Evolutionary conservation across 192 early-diverging fungal genomes (phyloP).

Genomic region (Gigaspora rosea): DNA sequence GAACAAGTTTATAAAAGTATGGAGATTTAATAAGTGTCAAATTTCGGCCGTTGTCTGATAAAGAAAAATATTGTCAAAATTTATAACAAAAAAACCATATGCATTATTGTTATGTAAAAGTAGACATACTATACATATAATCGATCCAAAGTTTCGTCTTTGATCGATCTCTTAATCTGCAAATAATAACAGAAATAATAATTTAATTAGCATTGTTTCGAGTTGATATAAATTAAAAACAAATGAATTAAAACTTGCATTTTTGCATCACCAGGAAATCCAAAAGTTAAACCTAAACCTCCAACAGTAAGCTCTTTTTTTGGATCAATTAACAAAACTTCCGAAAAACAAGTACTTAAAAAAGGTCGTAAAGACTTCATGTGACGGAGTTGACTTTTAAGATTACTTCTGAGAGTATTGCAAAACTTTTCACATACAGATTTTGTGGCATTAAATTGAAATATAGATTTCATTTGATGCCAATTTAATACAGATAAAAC

Average conservation of each 20-base stretch:
- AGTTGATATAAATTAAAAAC: not conserved
- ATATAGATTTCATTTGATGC: constrained; percentile 88
- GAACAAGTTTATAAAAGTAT: constrained; percentile 86
- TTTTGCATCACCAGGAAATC: constrained; percentile 72
- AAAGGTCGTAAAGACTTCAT: constrained; percentile 84
- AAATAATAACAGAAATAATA: not conserved
- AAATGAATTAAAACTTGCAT: constrained; percentile 43
- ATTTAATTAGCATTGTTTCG: not conserved
- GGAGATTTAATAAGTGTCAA: constrained; percentile 78
- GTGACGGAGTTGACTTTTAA: constrained; percentile 66
- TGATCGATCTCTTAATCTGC: constrained; percentile 55
- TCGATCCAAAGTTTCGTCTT: constrained; percentile 77
- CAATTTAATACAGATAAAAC: constrained; percentile 84
- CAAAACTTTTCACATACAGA: constrained; percentile 80
- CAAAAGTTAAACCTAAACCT: constrained; percentile 74
- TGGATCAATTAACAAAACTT: constrained; percentile 64
- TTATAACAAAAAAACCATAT: not conserved
- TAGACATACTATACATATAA: constrained; percentile 64
- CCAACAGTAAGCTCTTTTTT: constrained; percentile 50
- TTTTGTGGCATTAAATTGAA: constrained; percentile 74
- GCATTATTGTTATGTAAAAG: not conserved
- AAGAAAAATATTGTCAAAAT: not conserved
- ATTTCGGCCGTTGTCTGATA: constrained; percentile 73
- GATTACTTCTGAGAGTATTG: constrained; percentile 66
- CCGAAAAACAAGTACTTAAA: constrained; percentile 78